A percentile compares a stretch with the other conserved stretches of the same genome.
phyloP scores from a whole-genome alignment of 352 stramenopile genomes.

The Pythium aquatile region DNA sequence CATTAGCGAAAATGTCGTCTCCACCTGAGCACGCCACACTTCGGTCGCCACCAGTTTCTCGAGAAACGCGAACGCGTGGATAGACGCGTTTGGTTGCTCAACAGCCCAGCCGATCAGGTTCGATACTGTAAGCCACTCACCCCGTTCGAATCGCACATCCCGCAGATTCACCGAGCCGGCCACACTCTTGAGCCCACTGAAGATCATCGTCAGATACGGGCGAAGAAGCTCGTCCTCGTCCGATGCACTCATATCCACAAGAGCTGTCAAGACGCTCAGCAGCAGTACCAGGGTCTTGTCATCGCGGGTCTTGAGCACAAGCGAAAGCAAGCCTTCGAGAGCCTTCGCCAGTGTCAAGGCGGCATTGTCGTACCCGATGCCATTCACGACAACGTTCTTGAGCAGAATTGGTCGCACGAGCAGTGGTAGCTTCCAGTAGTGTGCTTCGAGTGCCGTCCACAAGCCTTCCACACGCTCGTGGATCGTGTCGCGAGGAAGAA shows the following conservation, averaged over 20 bases:
- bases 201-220: slow-evolving; percentile 63
- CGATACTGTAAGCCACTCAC: slow-evolving; percentile 63
- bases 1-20: slow-evolving; percentile 49
- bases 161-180: slow-evolving; percentile 24
- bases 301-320: slow-evolving; percentile 40
- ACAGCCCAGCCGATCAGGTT: slow-evolving; percentile 64
- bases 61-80: slow-evolving; percentile 60
- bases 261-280: slow-evolving; percentile 39
- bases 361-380: slow-evolving; percentile 62
- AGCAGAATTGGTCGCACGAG: slow-evolving; percentile 45
- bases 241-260: slow-evolving; percentile 54
- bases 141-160: slow-evolving; percentile 24
- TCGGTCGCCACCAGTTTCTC: slow-evolving; percentile 54
- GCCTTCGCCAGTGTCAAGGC: slow-evolving; percentile 61
- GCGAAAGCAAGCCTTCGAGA: slow-evolving; percentile 53
- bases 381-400: slow-evolving; percentile 34
- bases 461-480: slow-evolving; percentile 47
- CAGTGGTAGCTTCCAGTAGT: slow-evolving; percentile 50
- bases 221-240: slow-evolving; percentile 54
- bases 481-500: slow-evolving; percentile 24
- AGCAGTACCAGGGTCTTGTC: slow-evolving; percentile 36
- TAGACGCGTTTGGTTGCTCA: slow-evolving; percentile 37
- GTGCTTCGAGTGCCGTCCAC: slow-evolving; percentile 40
- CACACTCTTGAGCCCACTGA: slow-evolving; percentile 36
- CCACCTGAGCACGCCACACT: slow-evolving; percentile 52